These are phyloP conservation scores for Elsinoe necatrix DNA, from an alignment of 2,329 filamentous ascomycete species.

Conservation along the genomic window DNA sequence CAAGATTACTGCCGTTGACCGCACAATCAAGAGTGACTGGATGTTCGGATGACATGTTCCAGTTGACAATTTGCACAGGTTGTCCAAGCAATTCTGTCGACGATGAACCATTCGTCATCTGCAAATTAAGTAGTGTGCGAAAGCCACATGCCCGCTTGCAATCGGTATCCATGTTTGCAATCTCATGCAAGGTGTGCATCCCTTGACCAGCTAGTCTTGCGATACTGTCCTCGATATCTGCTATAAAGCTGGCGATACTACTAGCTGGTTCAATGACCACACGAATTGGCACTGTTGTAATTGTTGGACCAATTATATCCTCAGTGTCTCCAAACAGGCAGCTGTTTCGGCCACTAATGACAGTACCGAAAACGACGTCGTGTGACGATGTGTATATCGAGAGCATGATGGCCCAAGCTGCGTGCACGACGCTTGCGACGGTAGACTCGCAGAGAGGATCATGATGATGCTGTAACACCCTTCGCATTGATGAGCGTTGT, in stretches of 20 bases:
- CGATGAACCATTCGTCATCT: not conserved
- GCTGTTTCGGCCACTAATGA: not conserved
- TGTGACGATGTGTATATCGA: not conserved
- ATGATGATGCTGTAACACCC: not conserved
- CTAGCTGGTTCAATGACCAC: not conserved
- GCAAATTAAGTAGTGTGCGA: not conserved
- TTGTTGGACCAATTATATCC: not conserved
- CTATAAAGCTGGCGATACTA: not conserved
- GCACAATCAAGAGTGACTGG: not conserved
- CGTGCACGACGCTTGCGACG: not conserved
- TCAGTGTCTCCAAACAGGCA: not conserved
- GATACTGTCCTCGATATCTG: not conserved
- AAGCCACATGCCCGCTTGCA: not conserved
- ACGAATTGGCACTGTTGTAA: slow-evolving; percentile 2
- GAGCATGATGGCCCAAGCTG: slow-evolving; percentile 6
- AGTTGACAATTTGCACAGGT: not conserved
- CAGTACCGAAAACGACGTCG: slow-evolving; percentile 9
- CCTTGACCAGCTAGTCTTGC: slow-evolving; percentile 14
- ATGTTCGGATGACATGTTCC: not conserved
- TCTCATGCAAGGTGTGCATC: not conserved
- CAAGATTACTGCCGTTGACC: not conserved
- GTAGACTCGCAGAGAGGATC: not conserved
- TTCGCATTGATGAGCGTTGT: not conserved
- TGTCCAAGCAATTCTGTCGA: not conserved
- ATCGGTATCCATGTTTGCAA: not conserved